Percentiles rank a stretch among this genome's conserved stretches.
These are phyloP conservation scores for Mycosphaerella arachidis DNA, from an alignment of 2,329 filamentous ascomycete species.

Conservation along the genomic window DNA sequence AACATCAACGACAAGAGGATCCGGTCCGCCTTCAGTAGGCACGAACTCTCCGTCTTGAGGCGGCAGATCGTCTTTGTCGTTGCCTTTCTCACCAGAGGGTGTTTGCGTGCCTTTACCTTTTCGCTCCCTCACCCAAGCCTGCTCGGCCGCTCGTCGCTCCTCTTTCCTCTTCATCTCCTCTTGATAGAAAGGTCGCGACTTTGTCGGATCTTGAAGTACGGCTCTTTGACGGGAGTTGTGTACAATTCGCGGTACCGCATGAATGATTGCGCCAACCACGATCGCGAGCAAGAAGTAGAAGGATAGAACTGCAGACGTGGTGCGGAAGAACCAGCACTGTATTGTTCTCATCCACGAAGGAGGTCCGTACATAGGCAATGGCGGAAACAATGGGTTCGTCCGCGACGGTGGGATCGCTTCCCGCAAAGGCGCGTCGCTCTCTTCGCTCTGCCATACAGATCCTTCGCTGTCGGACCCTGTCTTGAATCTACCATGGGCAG, in stretches of 20 bases:
- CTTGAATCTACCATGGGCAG: conserved; percentile 35
- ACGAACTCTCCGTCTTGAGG: conserved; percentile 53
- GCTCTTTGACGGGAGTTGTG: conserved; percentile 50
- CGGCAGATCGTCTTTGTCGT: conserved; percentile 22
- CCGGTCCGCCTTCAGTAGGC: conserved; percentile 74
- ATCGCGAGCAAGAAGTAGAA: conserved; percentile 72
- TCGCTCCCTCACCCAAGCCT: conserved; percentile 55
- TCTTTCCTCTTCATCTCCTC: conserved; percentile 63
- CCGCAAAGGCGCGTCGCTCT: conserved; percentile 38
- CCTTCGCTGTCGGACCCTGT: conserved; percentile 13
- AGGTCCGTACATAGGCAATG: conserved; percentile 75
- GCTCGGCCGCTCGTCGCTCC: conserved; percentile 54
- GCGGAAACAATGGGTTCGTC: conserved; percentile 79
- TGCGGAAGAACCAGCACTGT: conserved; percentile 61
- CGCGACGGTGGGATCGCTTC: conserved; percentile 56
- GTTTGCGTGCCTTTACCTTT: conserved; percentile 40
- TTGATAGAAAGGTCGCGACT: conserved; percentile 62
- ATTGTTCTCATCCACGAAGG: conserved; percentile 61
- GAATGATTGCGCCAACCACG: conserved; percentile 68
- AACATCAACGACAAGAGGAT: conserved; percentile 73
- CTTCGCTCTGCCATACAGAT: conserved; percentile 41
- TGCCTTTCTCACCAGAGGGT: conserved; percentile 41
- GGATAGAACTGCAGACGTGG: conserved; percentile 70
- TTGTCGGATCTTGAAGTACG: conserved; percentile 57
- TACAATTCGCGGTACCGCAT: conserved; percentile 55